Conservation (phyloP, 805 yeast species). For the Saturnispora mendoncae region DNA sequence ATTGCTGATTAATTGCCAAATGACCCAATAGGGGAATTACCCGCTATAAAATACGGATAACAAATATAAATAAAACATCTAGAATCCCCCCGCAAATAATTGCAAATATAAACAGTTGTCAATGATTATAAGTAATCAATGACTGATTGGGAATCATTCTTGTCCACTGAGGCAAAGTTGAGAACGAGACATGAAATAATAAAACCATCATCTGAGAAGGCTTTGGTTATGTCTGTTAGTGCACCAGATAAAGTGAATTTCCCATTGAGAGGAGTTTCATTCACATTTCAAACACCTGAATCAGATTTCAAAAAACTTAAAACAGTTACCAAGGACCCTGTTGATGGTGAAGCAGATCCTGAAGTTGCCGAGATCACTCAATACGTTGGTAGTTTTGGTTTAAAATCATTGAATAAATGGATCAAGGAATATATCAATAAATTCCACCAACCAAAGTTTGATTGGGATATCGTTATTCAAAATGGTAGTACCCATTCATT, state of each 20-base stretch:
- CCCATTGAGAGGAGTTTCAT: slow-evolving; percentile 32
- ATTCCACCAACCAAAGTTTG: slow-evolving; percentile 38
- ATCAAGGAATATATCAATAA: slow-evolving; percentile 34
- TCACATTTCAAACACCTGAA: slow-evolving; percentile 31
- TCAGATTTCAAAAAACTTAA: slow-evolving; percentile 31
- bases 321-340: slow-evolving; percentile 30
- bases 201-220: slow-evolving; percentile 24
- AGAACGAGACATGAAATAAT: slow-evolving; percentile 24
- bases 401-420: slow-evolving; percentile 33
- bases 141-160: slow-evolving; percentile 18
- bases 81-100: too few species aligned
- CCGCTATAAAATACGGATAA: too few species aligned
- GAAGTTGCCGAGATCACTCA: slow-evolving; percentile 41
- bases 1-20: too few species aligned
- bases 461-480: slow-evolving; percentile 67
- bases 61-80: too few species aligned
- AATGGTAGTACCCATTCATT: slow-evolving; percentile 87
- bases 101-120: too few species aligned
- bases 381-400: slow-evolving; percentile 43
- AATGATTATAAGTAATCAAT: too few species aligned
- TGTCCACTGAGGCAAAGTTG: slow-evolving; percentile 24
- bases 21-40: too few species aligned
- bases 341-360: slow-evolving; percentile 13
- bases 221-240: slow-evolving; percentile 45
- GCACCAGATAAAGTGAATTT: slow-evolving; percentile 44